These are phyloP conservation scores for Pyricularia sp. DNA, from an alignment of 2,329 filamentous ascomycete species.

Conservation along the genomic window DNA sequence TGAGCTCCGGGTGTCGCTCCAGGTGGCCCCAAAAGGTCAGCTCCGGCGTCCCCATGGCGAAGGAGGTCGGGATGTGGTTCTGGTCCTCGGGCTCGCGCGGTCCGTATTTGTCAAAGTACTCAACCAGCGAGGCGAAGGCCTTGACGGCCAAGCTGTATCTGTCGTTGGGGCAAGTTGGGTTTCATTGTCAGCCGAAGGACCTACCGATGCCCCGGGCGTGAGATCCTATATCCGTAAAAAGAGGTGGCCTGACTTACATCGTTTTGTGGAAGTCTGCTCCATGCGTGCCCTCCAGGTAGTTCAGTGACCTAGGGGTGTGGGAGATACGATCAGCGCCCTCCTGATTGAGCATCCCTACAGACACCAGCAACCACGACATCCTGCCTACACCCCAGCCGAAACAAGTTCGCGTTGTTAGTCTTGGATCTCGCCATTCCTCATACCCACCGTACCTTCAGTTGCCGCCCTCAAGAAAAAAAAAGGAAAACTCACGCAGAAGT, in stretches of 20 bases:
- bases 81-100: slow-evolving; percentile 18
- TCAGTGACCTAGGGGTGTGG: slow-evolving; percentile 1
- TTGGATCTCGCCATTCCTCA: background rate
- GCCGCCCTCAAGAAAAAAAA: background rate
- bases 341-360: background rate
- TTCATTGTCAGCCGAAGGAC: background rate
- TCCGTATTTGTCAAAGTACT: slow-evolving; percentile 22
- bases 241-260: background rate
- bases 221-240: background rate
- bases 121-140: slow-evolving; percentile 15
- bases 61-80: slow-evolving; percentile 18
- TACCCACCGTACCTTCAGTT: background rate
- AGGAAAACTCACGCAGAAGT: background rate
- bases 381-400: background rate
- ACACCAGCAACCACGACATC: background rate
- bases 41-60: slow-evolving; percentile 18
- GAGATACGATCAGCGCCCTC: background rate
- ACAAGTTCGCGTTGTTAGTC: background rate
- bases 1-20: slow-evolving; percentile 12
- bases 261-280: background rate
- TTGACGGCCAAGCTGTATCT: slow-evolving; percentile 11
- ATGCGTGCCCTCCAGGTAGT: background rate
- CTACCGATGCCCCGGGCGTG: too few relatives aligned
- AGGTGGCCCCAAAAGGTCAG: slow-evolving; percentile 22
- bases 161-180: background rate